Evolutionary conservation across 148 eudicot species (phyloP).

Genomic region (Agrostemma githago): DNA sequence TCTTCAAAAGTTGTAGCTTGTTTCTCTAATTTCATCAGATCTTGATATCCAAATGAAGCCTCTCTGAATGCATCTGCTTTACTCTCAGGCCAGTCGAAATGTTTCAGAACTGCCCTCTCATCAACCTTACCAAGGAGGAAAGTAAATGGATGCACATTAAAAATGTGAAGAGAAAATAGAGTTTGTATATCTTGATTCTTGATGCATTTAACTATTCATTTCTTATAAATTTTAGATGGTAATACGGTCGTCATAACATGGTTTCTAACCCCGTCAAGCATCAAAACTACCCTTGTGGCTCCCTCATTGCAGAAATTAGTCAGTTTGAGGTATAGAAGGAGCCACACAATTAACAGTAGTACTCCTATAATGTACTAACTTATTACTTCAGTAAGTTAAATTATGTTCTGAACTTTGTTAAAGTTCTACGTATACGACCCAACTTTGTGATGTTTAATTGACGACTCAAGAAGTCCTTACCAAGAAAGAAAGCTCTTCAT

Average conservation of each 20-base stretch:
- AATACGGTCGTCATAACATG: neutral
- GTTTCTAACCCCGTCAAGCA: neutral
- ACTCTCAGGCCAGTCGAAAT: constrained; percentile 99
- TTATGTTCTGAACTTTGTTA: neutral
- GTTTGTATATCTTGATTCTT: neutral
- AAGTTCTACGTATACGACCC: neutral
- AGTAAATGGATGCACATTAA: neutral
- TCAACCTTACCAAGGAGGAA: constrained; percentile 52
- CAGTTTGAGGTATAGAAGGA: neutral
- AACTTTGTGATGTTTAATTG: neutral
- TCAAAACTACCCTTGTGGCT: neutral
- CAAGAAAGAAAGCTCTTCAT: constrained; percentile 97
- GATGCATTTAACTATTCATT: neutral
- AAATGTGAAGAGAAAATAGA: neutral
- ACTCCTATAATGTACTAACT: neutral
- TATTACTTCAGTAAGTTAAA: neutral
- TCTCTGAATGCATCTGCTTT: constrained; percentile 98
- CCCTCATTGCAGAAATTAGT: neutral
- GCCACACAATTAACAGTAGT: neutral
- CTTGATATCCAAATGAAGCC: constrained; percentile 95
- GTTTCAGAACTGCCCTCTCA: constrained; percentile 95
- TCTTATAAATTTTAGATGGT: neutral
- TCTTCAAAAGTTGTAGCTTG: constrained; percentile 67
- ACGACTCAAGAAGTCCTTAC: constrained; percentile 34
- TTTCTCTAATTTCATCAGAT: constrained; percentile 69